Evolutionary conservation across 306 rosid genomes (phyloP).

Genomic region (Carpinus viminea): DNA sequence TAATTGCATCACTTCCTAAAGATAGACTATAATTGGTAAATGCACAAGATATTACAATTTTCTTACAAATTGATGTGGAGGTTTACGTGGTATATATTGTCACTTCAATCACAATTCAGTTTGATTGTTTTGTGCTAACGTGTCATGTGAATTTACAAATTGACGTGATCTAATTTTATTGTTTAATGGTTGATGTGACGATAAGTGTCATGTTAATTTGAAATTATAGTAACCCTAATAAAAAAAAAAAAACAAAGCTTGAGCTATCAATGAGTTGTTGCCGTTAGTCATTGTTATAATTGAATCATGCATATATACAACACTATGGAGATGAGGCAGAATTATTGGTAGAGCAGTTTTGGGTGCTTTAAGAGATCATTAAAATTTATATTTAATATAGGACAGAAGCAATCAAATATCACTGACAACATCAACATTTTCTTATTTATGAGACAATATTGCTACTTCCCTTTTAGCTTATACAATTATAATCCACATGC

Average conservation of each 20-base stretch:
- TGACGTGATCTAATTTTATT: too few relatives aligned
- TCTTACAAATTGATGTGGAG: too few relatives aligned
- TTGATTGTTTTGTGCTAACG: too few relatives aligned
- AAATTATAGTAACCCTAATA: not conserved
- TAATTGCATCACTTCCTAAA: too few relatives aligned
- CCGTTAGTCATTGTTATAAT: conserved; percentile 21
- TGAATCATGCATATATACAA: conserved; percentile 4
- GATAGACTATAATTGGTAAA: too few relatives aligned
- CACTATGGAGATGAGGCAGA: conserved; percentile 18
- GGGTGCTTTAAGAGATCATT: conserved; percentile 29
- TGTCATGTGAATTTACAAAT: too few relatives aligned
- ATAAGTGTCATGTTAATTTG: too few relatives aligned
- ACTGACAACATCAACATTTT: not conserved
- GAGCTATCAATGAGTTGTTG: not conserved
- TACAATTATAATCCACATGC: not conserved
- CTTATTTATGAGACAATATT: not conserved
- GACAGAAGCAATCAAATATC: conserved; percentile 3
- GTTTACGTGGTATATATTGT: too few relatives aligned
- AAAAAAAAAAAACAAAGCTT: too few relatives aligned
- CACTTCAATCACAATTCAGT: too few relatives aligned
- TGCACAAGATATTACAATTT: too few relatives aligned
- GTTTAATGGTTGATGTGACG: too few relatives aligned
- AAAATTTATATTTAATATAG: not conserved
- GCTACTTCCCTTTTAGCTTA: not conserved
- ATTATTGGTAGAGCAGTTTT: conserved; percentile 24